Evolutionary conservation across 352 stramenopile species (phyloP).

Genomic region (Pythium scleroteichum): DNA sequence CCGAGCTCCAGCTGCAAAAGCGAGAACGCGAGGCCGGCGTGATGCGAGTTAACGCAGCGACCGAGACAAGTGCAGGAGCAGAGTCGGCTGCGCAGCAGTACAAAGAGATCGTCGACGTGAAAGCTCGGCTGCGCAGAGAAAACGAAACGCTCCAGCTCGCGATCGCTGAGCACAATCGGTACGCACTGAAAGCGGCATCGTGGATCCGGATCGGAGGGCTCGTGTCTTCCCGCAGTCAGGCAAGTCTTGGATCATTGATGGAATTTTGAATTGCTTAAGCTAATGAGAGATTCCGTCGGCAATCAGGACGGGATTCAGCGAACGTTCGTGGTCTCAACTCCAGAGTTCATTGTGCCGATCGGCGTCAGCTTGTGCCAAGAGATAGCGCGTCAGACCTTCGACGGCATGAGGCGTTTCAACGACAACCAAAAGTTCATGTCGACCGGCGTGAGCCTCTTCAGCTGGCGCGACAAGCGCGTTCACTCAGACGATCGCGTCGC

Average conservation of each 20-base stretch:
- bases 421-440: conserved; percentile 16
- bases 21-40: too few species aligned
- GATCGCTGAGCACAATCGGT: conserved; percentile 12
- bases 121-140: conserved; percentile 5
- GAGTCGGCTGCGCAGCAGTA: not conserved
- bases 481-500: conserved; percentile 24
- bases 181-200: not conserved
- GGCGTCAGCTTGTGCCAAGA: conserved; percentile 1
- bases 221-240: not conserved
- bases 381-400: conserved; percentile 14
- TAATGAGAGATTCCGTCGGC: too few species aligned
- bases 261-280: too few species aligned
- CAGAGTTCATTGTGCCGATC: conserved; percentile 1
- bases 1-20: conserved; percentile 1
- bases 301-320: too few species aligned
- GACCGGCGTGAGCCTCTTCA: conserved; percentile 31
- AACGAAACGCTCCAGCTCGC: conserved; percentile 16
- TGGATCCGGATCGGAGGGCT: conserved; percentile 1
- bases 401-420: conserved; percentile 18
- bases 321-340: too few species aligned
- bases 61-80: too few species aligned
- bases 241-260: too few species aligned
- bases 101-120: conserved; percentile 2
- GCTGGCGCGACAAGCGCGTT: conserved; percentile 32
- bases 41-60: not conserved